phyloP scores from a whole-genome alignment of 75 land plant genomes.

The Pinus tabuliformis region DNA sequence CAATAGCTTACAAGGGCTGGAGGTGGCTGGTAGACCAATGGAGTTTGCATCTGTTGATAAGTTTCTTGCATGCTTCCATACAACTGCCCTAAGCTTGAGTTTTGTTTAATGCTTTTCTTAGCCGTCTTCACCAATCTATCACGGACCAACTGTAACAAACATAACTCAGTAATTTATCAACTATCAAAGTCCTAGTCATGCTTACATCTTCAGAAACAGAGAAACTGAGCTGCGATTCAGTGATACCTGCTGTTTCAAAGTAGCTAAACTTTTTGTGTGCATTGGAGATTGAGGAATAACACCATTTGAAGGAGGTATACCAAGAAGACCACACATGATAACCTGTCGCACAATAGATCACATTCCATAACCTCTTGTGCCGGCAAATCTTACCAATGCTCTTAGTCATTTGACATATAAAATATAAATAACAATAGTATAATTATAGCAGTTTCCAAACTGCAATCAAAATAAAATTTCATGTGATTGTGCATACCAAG shows the following conservation, averaged over 20 bases:
- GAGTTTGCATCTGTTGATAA: slow-evolving; percentile 73
- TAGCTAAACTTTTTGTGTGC: slow-evolving; percentile 90
- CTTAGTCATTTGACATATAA: background rate
- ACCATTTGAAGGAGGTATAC: slow-evolving; percentile 94
- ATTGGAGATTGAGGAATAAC: slow-evolving; percentile 97
- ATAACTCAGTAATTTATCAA: background rate
- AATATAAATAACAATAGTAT: background rate
- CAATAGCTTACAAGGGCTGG: slow-evolving; percentile 33
- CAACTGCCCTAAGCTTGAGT: slow-evolving; percentile 46
- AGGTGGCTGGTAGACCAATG: slow-evolving; percentile 57
- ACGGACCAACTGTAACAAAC: background rate
- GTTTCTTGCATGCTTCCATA: slow-evolving; percentile 69
- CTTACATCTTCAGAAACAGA: background rate
- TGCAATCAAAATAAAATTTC: background rate
- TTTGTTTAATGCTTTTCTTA: slow-evolving; percentile 3
- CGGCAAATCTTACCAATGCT: background rate
- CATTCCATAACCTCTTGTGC: background rate
- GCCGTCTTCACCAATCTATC: background rate
- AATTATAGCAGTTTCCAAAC: background rate
- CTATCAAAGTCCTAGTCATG: background rate
- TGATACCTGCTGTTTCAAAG: slow-evolving; percentile 84
- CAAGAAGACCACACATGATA: slow-evolving; percentile 72
- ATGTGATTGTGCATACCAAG: slow-evolving; percentile 26
- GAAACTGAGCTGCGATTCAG: background rate
- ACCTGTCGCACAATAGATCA: slow-evolving; percentile 21